Base-by-base conservation (phyloP, 352 stramenopile genomes). In the Globisporangium alternatum region DNA sequence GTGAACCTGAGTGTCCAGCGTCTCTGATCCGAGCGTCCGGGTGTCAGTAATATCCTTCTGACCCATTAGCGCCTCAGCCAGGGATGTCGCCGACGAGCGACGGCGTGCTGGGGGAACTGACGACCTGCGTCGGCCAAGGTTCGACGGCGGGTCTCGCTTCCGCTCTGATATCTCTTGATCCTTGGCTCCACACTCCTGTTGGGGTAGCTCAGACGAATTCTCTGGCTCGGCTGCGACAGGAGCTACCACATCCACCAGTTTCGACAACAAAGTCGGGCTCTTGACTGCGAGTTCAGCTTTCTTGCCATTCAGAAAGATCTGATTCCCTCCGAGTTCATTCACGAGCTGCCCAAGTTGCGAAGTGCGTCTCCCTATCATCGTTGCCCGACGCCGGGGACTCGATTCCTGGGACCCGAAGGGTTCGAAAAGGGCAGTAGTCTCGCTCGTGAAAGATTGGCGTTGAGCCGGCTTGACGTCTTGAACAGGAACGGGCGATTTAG, bases 1-100 rank as follows among this genome's bases (percentile, higher is more conserved):
- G 12, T 30, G 13, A 7, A 17, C 30, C 2, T 43, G 51, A 3
- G 17, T n/a, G 6, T 30, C 30, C 8, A 5, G 9, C 9, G 13
- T 43, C 8, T 30, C 19, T 43, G 10, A 8, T 1, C 19, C 19
- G 2, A 17, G n/a, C 2, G 9, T 44, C 19, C 5, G 25, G 30
- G 2, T 41, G 4, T 76, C 72, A 25, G 35, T 56, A 33, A 28
- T 45, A n/a, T 55, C 3, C 13, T 56, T 63, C n/a, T 55, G 31
- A 13, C 25, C 57, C 30, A 63, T 19, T 7, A 43, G 5, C 43
- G 43, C 25, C 17, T 56, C 28, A 33, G 57, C 57, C 10, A 63
- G 41, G 13, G 39, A 15, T 13, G 57, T 6, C n/a, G 44, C 48
- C 15, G 62, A 62, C 19, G 53, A 62, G 43, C 19, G 30, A 15